Evolutionary conservation across 1,284 basidiomycete species (phyloP), one percentile per base, ranked within the genome.

Genomic region (Austroboletus niveus): DNA sequence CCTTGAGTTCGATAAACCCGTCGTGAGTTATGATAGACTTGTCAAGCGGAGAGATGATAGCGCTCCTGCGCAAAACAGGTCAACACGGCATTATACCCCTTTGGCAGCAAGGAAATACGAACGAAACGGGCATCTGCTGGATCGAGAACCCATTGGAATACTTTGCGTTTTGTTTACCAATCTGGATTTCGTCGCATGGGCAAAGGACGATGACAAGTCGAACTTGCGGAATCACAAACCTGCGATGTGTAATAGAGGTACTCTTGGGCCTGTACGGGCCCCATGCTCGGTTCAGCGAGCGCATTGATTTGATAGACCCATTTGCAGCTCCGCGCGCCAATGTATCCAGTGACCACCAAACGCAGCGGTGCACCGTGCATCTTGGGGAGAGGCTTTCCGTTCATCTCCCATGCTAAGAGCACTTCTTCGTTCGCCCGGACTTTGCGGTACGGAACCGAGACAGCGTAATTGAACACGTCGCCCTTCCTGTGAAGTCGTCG

Each of bases 361-460:
- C 80, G 75, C 24, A 83, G 68, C 0, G 82, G 81, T 22, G 65
- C 73, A n/a, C 81, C 81, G 49, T 83, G 81, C 10, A 76, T 76
- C 59, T 77, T 76, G 8, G 78, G 76, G 17, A 84, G 70, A 1
- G 75, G 75, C 54, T 57, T n/a, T 15, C 76, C 79, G 57, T 83
- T 83, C 80, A 82, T 81, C 66, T 81, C 78, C 74, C 77, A 81
- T 0, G 80, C 80, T 39, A 84, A 73, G 10, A 83, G 60, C 2
- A 81, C 79, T 55, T 81, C 79, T 51, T 81, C 77, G 58, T 68
- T 72, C 45, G 65, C 62, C 12, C 72, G 70, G 24, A 80, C 78
- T 57, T 81, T 81, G 55, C 79, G 75, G 60, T 66, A 77, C 0
- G 79, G 79, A 2, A 78, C 77, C 8, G 78, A 81, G 15, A 81